Base-by-base conservation (phyloP, 805 yeast genomes). In the Ogataea methanolica region DNA sequence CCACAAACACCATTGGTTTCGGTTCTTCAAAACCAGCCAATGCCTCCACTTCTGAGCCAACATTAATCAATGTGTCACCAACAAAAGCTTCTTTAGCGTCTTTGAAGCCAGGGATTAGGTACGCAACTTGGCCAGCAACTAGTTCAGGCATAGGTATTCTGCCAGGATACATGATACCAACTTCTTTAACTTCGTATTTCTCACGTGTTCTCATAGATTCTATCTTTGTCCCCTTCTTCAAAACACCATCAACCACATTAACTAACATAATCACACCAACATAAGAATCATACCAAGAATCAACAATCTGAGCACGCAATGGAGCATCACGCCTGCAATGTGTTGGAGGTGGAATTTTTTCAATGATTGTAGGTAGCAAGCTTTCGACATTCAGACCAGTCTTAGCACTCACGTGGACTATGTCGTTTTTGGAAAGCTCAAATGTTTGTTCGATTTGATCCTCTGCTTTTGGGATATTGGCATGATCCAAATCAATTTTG, bases 1-100 rank as follows among this genome's bases (percentile, higher is more conserved):
- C 98, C 42, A 92, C 95, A 64, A 92, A 94, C 8, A 92, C 98
- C 98, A 94, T 94, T 1, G 98, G 97, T 65, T 94, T 91, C 1
- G 96, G 91, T 58, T 89, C 97, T 66, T 91, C 97, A 65, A 92
- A 94, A 1, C 98, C 98, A 1, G 95, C 96, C 23, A 92, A 72
- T 1, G 97, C 84, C 52, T 83, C 88, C 2, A 86, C 82, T 33
- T 73, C 75, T 5, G 62, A 55, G 5, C 85, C 85, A 12, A 71
- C 69, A 47, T 78, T 80, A 75, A 80, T 79, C 53, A 89, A 76
- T 0, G 99, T 92, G 62, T 92, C 99, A 33, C 99, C 99, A 48
- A 90, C 83, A 59, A 82, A 76, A 0, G 96, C 97, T 57, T 91
- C 96, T 19, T 79, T 69, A 1, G 96, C 83, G 52, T 83, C 81